These are phyloP conservation scores for Phyllosticta citriasiana DNA, from an alignment of 2,329 filamentous ascomycete genomes.

Conservation along the genomic window DNA sequence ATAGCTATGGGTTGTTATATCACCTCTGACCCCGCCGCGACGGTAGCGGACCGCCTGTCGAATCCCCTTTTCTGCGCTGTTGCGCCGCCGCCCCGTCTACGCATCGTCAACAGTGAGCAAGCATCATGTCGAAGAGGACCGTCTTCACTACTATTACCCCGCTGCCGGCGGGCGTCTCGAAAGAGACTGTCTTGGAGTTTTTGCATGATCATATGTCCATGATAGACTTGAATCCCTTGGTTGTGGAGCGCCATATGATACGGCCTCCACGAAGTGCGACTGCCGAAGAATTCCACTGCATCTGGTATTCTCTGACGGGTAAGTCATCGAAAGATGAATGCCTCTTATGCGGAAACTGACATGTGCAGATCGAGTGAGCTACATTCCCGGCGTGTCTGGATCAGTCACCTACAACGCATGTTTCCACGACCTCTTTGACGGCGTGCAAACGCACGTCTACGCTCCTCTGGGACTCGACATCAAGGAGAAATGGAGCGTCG, in stretches of 20 bases:
- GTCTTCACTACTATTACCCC: slow-evolving; percentile 72
- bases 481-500: slow-evolving; percentile 66
- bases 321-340: neutral
- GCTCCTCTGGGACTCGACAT: slow-evolving; percentile 75
- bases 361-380: slow-evolving; percentile 57
- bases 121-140: slow-evolving; percentile 57
- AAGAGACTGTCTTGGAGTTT: slow-evolving; percentile 61
- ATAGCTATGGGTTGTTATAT: neutral
- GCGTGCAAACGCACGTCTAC: slow-evolving; percentile 74
- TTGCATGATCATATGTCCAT: slow-evolving; percentile 72
- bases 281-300: slow-evolving; percentile 59
- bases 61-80: neutral
- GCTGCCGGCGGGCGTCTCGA: slow-evolving; percentile 57
- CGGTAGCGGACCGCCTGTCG: neutral
- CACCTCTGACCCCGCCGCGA: neutral
- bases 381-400: slow-evolving; percentile 58
- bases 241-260: slow-evolving; percentile 61
- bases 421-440: slow-evolving; percentile 63
- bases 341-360: neutral
- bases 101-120: neutral
- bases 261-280: slow-evolving; percentile 55
- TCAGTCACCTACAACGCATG: slow-evolving; percentile 70
- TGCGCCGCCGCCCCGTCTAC: no score
- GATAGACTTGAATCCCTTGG: slow-evolving; percentile 80
- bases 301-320: slow-evolving; percentile 56